Evolutionary conservation across 2,329 filamentous ascomycete genomes (phyloP).

Genomic region (Alternaria ventricosa): DNA sequence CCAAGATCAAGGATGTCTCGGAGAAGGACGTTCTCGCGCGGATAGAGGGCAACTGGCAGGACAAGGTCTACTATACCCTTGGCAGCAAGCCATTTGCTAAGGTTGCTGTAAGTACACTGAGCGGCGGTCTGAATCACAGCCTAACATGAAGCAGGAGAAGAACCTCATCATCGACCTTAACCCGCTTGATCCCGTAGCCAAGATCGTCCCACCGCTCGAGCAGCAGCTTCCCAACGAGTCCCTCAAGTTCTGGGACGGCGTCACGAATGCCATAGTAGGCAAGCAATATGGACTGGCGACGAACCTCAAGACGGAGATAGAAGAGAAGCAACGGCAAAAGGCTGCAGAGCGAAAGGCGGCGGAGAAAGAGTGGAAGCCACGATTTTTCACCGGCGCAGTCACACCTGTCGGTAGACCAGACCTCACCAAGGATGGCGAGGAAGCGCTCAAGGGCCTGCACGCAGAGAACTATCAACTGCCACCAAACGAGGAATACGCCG

Average conservation of each 20-base stretch:
- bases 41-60: slow-evolving; percentile 86
- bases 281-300: slow-evolving; percentile 89
- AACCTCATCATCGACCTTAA: slow-evolving; percentile 83
- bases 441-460: slow-evolving; percentile 63
- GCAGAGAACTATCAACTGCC: slow-evolving; percentile 59
- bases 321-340: slow-evolving; percentile 86
- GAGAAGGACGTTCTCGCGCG: slow-evolving; percentile 83
- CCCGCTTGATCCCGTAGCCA: slow-evolving; percentile 80
- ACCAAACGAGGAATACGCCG: slow-evolving; percentile 52
- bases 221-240: slow-evolving; percentile 89
- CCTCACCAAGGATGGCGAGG: slow-evolving; percentile 67
- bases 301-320: slow-evolving; percentile 84
- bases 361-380: slow-evolving; percentile 77
- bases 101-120: slow-evolving; percentile 60
- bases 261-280: slow-evolving; percentile 82
- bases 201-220: slow-evolving; percentile 77
- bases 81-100: slow-evolving; percentile 55
- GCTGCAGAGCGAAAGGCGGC: slow-evolving; percentile 78
- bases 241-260: slow-evolving; percentile 82
- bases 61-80: slow-evolving; percentile 68
- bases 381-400: slow-evolving; percentile 78
- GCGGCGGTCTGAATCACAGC: neutral
- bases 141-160: slow-evolving; percentile 52
- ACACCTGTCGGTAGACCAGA: slow-evolving; percentile 67
- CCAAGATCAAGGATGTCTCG: slow-evolving; percentile 81